A percentile compares a stretch with the other conserved stretches of the same genome.
These are phyloP conservation scores for Eucalyptus pauciflora DNA, from an alignment of 345 rosid genomes.

Conservation along the genomic window DNA sequence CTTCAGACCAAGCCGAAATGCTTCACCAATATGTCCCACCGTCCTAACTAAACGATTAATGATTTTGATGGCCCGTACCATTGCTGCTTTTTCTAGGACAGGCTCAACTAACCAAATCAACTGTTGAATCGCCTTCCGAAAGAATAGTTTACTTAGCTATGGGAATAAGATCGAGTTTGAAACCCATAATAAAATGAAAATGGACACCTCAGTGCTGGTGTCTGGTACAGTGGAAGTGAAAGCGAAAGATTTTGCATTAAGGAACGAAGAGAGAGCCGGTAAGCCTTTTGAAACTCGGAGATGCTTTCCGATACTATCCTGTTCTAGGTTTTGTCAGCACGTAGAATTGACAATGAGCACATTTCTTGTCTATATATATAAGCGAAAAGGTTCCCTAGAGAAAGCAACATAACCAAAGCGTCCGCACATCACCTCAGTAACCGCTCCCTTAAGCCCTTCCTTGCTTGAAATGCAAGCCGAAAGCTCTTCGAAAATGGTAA, in stretches of 20 bases:
- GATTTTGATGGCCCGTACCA: not conserved
- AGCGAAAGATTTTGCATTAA: not conserved
- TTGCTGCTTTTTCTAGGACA: not conserved
- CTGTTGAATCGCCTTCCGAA: not conserved
- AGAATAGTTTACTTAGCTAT: not conserved
- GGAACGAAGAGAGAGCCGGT: not conserved
- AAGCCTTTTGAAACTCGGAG: not conserved
- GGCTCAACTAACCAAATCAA: not conserved
- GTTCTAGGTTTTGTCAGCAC: not conserved
- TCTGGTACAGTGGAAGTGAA: not conserved
- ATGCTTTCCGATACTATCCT: slow-evolving; percentile 11
- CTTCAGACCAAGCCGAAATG: not conserved
- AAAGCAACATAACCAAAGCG: not conserved
- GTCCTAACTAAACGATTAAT: not conserved
- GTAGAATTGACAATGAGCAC: not conserved
- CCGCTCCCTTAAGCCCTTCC: not conserved
- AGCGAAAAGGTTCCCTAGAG: not conserved
- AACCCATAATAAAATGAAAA: not conserved
- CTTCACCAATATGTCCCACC: not conserved
- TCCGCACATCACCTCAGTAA: not conserved
- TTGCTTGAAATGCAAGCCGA: not conserved
- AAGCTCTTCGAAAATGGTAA: not conserved
- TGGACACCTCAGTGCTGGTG: not conserved
- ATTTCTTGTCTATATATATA: not conserved
- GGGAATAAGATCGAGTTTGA: not conserved